Base-by-base conservation (phyloP, 257 asterid species). In the Anisodus acutangulus region DNA sequence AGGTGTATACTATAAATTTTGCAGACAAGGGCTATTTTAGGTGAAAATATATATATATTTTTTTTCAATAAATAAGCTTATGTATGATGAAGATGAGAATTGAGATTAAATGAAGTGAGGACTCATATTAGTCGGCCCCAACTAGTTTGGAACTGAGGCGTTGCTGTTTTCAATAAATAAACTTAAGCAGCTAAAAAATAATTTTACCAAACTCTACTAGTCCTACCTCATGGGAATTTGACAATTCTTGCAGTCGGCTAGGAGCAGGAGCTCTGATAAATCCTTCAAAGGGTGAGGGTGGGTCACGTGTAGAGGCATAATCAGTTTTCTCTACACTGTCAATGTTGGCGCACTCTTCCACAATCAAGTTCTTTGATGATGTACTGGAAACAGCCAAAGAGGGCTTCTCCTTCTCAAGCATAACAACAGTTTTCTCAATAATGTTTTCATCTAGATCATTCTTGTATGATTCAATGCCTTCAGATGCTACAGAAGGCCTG, bases 391-490 rank as follows among this genome's bases (percentile, higher is more conserved):
- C 84, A 76, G 95, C 87, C 83, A 72, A 58, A 80, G 91, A 84
- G 67, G 98, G 90, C 87, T 90, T 95, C 90, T 93, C 98, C 82
- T 83, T 69, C 90, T 96, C 98, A 5, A 91, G 94, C 90, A 91
- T 90, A 78, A 94, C 92, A 85, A 96, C 95, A 85, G 88, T 87
- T 90, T 95, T 97, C 90, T 97, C 99, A 79, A 97, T 86, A 58
- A 97, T 90, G 83, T 86, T 93, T 85, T 93, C 97, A 84, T 93
- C 95, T 26, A 41, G 63, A 83, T 84, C 79, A 78, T 80, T 87
- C 85, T 81, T 83, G 86, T 82, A 83, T 47, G 80, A 63, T 66
- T 91, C 93, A 82, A 86, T 88, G 89, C 53, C 67, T 85, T 70
- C 84, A 63, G 86, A 72, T 47, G 83, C 71, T 37, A 84, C 84